Evolutionary conservation across 352 stramenopile species (phyloP).

Genomic region (Phytophthora crassamura): DNA sequence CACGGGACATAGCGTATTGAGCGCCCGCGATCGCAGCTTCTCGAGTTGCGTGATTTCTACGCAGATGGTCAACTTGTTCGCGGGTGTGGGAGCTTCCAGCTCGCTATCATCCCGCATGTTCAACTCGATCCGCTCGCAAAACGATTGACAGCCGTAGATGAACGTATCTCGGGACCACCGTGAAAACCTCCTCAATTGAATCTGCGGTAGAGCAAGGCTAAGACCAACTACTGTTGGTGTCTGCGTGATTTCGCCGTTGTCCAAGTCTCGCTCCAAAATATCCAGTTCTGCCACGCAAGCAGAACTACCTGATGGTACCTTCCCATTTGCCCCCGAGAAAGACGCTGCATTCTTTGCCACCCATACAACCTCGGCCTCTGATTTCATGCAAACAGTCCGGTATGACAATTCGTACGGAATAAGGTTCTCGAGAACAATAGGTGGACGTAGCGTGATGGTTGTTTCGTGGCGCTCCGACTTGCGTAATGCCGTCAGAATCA

Average conservation of each 20-base stretch:
- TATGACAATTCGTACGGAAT: slow-evolving; percentile 77
- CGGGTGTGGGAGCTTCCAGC: slow-evolving; percentile 30
- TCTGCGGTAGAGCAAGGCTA: slow-evolving; percentile 73
- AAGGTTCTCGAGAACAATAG: slow-evolving; percentile 80
- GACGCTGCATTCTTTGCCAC: slow-evolving; percentile 70
- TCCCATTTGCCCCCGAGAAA: slow-evolving; percentile 66
- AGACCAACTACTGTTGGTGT: slow-evolving; percentile 73
- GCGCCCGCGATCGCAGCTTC: slow-evolving; percentile 45
- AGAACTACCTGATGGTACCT: slow-evolving; percentile 60
- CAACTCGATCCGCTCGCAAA: slow-evolving; percentile 76
- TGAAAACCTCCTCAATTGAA: slow-evolving; percentile 62
- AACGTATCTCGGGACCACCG: slow-evolving; percentile 62
- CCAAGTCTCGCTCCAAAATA: slow-evolving; percentile 58
- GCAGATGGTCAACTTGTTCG: slow-evolving; percentile 69
- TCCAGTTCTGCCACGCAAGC: slow-evolving; percentile 75
- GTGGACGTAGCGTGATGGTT: slow-evolving; percentile 68
- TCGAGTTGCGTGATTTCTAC: slow-evolving; percentile 64
- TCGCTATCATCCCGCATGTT: slow-evolving; percentile 49
- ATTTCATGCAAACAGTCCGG: slow-evolving; percentile 83
- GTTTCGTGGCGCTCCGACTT: slow-evolving; percentile 85
- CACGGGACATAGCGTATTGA: slow-evolving; percentile 64
- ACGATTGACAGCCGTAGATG: slow-evolving; percentile 70
- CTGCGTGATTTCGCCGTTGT: slow-evolving; percentile 42
- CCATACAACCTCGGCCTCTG: slow-evolving; percentile 65
- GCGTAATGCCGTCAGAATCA: slow-evolving; percentile 71